phyloP scores from a whole-genome alignment of 2,329 filamentous ascomycete species.

The Leptographium radiaticola region DNA sequence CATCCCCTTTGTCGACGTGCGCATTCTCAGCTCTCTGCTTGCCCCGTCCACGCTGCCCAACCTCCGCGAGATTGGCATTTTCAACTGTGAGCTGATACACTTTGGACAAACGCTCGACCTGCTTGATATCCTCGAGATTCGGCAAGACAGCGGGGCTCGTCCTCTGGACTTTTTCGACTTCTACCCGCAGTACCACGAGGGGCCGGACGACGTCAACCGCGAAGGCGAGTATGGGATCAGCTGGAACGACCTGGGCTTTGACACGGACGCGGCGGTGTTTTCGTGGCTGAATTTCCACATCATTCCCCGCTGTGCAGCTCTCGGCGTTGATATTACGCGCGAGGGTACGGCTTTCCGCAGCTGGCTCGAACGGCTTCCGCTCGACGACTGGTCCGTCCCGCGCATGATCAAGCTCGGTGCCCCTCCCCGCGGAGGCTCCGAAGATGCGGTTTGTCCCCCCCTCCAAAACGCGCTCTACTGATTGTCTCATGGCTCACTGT shows the following conservation, averaged over 20 bases:
- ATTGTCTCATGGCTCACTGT: too few species aligned
- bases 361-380: slow-evolving; percentile 7
- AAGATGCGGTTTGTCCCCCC: too few species aligned
- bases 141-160: background rate
- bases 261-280: slow-evolving; percentile 3
- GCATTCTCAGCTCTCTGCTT: background rate
- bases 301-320: background rate
- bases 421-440: background rate
- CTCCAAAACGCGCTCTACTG: too few species aligned
- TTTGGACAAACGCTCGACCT: background rate
- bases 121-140: background rate
- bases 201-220: slow-evolving; percentile 2
- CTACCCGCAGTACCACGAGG: slow-evolving; percentile 6
- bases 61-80: background rate
- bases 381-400: slow-evolving; percentile 3
- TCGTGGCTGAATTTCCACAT: background rate
- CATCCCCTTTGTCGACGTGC: slow-evolving; percentile 1
- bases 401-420: background rate
- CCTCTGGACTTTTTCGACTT: slow-evolving; percentile 6
- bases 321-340: slow-evolving; percentile 1
- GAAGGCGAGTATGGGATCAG: slow-evolving; percentile 6
- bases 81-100: slow-evolving; percentile 5
- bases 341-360: slow-evolving; percentile 1
- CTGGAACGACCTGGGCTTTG: slow-evolving; percentile 4
- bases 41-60: background rate